Percentiles rank a stretch among this genome's conserved stretches.
Evolutionary conservation across 2,329 filamentous ascomycete genomes (phyloP).

Genomic region (Podosphaera fusca): DNA sequence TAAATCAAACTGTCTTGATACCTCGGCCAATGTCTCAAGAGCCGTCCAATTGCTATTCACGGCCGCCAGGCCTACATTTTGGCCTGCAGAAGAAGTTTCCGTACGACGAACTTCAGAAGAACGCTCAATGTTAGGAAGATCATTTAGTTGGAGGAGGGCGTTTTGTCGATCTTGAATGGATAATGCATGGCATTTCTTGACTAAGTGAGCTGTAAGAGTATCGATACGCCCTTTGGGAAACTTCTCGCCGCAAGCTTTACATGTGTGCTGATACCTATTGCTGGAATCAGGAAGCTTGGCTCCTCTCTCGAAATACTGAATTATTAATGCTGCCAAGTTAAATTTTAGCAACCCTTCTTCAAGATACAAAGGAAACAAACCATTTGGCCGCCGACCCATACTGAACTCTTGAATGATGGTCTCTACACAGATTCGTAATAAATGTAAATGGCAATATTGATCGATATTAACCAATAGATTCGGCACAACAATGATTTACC

Average conservation of each 20-base stretch:
- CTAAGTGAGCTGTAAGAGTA: slow-evolving; percentile 56
- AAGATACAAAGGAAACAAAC: slow-evolving; percentile 6
- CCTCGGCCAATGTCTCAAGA: slow-evolving; percentile 69
- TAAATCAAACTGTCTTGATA: slow-evolving; percentile 56
- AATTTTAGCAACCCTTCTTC: slow-evolving; percentile 1
- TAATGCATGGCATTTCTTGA: slow-evolving; percentile 68
- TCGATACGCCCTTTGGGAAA: slow-evolving; percentile 82
- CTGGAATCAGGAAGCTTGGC: slow-evolving; percentile 71
- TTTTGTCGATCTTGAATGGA: slow-evolving; percentile 52
- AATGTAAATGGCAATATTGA: not conserved
- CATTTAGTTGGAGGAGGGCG: slow-evolving; percentile 49
- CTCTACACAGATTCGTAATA: no score
- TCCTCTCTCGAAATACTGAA: slow-evolving; percentile 72
- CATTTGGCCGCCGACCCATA: slow-evolving; percentile 9
- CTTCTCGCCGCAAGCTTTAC: slow-evolving; percentile 67
- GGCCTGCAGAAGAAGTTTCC: slow-evolving; percentile 8
- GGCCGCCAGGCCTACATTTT: slow-evolving; percentile 20
- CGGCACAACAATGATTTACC: slow-evolving; percentile 1
- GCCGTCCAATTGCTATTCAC: slow-evolving; percentile 47
- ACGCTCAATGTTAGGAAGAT: slow-evolving; percentile 31
- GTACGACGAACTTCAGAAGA: slow-evolving; percentile 15
- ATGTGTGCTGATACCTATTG: slow-evolving; percentile 80
- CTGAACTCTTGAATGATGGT: not conserved
- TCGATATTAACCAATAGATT: not conserved
- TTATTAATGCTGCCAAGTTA: slow-evolving; percentile 31